These are phyloP conservation scores for Erodium trifolium DNA, from an alignment of 441 rosid species.

Conservation along the genomic window DNA sequence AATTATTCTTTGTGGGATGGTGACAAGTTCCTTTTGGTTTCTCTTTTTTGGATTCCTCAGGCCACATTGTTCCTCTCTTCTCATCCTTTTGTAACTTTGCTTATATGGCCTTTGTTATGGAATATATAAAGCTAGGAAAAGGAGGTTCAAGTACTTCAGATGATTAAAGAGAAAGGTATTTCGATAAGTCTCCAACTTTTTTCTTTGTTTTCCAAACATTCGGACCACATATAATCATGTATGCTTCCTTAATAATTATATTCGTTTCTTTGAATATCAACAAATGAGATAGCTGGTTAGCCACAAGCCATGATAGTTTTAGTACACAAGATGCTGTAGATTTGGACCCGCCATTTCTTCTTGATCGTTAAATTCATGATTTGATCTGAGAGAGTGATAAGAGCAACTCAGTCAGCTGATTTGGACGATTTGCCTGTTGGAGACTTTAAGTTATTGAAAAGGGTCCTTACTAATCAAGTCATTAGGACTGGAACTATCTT, in stretches of 20 bases:
- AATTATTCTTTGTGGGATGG: conserved; percentile 30
- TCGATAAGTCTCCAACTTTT: conserved; percentile 20
- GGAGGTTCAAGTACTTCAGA: conserved; percentile 46
- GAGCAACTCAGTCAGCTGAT: conserved; percentile 24
- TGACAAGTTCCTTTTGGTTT: conserved; percentile 21
- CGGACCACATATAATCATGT: conserved; percentile 45
- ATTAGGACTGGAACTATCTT: background rate
- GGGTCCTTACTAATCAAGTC: background rate
- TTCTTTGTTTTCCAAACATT: conserved; percentile 68
- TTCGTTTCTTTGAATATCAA: conserved; percentile 50
- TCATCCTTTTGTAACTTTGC: conserved; percentile 33
- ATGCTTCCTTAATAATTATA: conserved; percentile 28
- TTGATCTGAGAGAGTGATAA: conserved; percentile 10
- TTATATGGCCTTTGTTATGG: conserved; percentile 51
- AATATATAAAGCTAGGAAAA: conserved; percentile 49
- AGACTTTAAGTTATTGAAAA: background rate
- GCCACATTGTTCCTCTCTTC: conserved; percentile 2
- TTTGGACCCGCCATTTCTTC: conserved; percentile 22
- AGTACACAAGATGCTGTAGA: conserved; percentile 25
- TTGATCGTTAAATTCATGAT: conserved; percentile 17
- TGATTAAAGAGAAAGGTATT: conserved; percentile 56
- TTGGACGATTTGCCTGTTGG: conserved; percentile 3
- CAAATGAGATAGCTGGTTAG: conserved; percentile 19
- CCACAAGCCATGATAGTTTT: conserved; percentile 13
- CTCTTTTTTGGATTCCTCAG: background rate